Evolutionary conservation across 768 basidiomycete species (phyloP).

Genomic region (Phaeolepiota aurea): DNA sequence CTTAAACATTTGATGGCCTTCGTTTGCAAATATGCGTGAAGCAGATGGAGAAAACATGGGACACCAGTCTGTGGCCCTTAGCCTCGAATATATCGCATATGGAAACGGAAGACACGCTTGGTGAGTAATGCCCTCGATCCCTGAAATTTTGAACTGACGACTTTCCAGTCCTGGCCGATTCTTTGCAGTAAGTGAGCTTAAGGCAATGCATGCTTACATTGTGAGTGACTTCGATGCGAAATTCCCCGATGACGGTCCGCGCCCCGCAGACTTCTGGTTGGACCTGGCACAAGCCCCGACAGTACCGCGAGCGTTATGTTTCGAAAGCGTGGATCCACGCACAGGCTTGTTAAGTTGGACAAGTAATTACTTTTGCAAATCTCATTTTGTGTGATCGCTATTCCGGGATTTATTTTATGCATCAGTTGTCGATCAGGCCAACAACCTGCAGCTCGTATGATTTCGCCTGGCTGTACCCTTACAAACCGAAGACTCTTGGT

Average conservation of each 20-base stretch:
- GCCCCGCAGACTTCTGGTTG: constrained; percentile 11
- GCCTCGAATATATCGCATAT: constrained; percentile 25
- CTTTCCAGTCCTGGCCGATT: constrained; percentile 30
- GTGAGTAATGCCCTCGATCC: constrained; percentile 6
- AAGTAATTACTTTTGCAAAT: too few relatives aligned
- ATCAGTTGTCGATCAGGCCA: too few relatives aligned
- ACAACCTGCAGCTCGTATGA: too few relatives aligned
- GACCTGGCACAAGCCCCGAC: constrained; percentile 16
- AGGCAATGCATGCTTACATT: constrained; percentile 30
- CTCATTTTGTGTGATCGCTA: too few relatives aligned
- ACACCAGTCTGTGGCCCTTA: constrained; percentile 23
- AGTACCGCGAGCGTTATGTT: constrained; percentile 26
- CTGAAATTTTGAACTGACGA: not conserved
- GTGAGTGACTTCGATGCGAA: constrained; percentile 32
- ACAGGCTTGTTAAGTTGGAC: too few relatives aligned
- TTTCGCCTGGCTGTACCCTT: too few relatives aligned
- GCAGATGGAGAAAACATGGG: constrained; percentile 20
- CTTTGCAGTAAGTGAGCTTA: constrained; percentile 36
- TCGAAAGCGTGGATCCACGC: too few relatives aligned
- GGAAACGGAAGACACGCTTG: constrained; percentile 30
- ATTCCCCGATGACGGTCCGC: constrained; percentile 14
- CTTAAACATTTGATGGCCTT: constrained; percentile 35
- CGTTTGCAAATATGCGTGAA: constrained; percentile 34
- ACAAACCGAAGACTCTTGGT: too few relatives aligned
- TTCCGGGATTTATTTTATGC: too few relatives aligned